Evolutionary conservation across 176 grass and related monocot genomes (phyloP), one percentile per base, ranked within the genome.

Genomic region (Saccharum spontaneum): DNA sequence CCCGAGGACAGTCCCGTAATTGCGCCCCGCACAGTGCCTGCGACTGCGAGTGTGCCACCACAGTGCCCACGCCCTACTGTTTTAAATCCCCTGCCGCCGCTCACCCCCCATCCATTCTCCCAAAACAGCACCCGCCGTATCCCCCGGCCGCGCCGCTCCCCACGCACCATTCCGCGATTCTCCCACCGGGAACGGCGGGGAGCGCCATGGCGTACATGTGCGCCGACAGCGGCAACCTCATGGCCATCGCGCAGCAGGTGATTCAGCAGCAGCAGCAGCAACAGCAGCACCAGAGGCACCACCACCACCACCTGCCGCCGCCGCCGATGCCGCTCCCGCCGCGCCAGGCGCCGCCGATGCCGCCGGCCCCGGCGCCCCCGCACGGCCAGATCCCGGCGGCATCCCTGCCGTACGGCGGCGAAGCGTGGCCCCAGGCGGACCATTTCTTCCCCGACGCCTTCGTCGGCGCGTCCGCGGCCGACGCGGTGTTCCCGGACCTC

Each of bases 211-310:
- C 97, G 80, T 96, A 92, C 86, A 99, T 99, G 97, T 99, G 97
- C 85, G 90, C 94, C 12, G 97, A 99, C 83, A 99, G 94, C 65
- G 97, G 97, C 78, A 99, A 99, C 89, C 94, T 99, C 75, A 99
- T 99, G 97, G 97, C 97, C 88, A 96, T 99, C 88, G 97, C 93
- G 39, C 97, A 99, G 81, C 97, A 99, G 85, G 93, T 99, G 41
- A 99, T 99, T 38, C 91, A 95, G 69, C 97, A 99, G 86, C 91
- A 99, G 77, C 93, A 98, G 75, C 93, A 98, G 17, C 93, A 92
- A 0, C 94, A 94, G 7, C 87, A 94, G n/a, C 82, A 89, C 18
- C 69, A 71, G 69, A 44, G 69, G 85, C 76, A 67, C 22, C 87
- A 88, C 62, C 89, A 90, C 54, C 79, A 84, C 37, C 95, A 73